phyloP scores from a whole-genome alignment of 1,284 basidiomycete species.

The Malassezia pachydermatis region DNA sequence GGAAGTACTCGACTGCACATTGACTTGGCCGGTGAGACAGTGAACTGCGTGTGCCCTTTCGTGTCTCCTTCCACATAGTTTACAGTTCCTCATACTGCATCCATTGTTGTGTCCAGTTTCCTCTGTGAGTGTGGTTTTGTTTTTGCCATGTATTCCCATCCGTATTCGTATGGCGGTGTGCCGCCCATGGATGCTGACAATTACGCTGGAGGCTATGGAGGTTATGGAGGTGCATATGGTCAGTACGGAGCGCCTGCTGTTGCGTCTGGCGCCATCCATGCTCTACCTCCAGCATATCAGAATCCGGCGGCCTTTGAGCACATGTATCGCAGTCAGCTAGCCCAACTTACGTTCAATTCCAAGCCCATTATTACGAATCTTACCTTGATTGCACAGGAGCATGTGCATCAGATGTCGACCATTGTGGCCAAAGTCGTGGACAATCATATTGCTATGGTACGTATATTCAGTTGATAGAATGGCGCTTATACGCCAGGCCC shows the following conservation, averaged over 20 bases:
- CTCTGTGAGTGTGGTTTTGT: neutral
- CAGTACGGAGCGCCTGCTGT: neutral
- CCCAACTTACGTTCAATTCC: conserved; percentile 84
- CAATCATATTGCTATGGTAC: conserved; percentile 62
- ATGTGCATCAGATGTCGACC: conserved; percentile 62
- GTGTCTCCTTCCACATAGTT: too few relatives aligned
- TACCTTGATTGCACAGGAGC: conserved; percentile 86
- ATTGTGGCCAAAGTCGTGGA: conserved; percentile 80
- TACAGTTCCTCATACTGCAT: too few relatives aligned
- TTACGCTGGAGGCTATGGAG: conserved; percentile 3
- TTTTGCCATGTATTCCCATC: conserved; percentile 2
- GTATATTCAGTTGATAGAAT: conserved; percentile 16
- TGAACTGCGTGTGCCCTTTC: too few relatives aligned
- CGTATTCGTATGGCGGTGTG: conserved; percentile 4
- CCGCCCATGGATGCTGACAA: conserved; percentile 3
- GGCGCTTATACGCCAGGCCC: conserved; percentile 15
- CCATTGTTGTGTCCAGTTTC: neutral
- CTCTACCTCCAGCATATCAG: neutral
- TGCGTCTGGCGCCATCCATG: neutral
- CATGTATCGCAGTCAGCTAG: conserved; percentile 58
- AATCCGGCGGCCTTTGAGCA: conserved; percentile 61
- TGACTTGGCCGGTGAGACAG: neutral
- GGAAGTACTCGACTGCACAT: neutral
- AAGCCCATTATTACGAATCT: conserved; percentile 87
- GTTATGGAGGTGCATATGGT: neutral